These are phyloP conservation scores for Aeminium ludgeri DNA, from an alignment of 495 filamentous ascomycete species.

Conservation along the genomic window DNA sequence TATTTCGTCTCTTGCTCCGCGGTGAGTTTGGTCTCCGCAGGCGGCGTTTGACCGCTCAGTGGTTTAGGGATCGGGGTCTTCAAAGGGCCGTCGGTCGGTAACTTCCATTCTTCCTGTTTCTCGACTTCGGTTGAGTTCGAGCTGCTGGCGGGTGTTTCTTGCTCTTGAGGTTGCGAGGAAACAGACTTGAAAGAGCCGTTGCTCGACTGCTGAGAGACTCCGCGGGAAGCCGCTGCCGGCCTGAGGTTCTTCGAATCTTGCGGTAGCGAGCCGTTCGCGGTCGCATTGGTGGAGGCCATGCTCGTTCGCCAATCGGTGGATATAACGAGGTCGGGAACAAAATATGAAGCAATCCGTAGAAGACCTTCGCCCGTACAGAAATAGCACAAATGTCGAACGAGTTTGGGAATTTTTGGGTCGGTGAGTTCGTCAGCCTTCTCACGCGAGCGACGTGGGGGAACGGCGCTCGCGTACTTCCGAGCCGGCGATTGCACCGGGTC, in stretches of 20 bases:
- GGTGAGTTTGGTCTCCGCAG: conserved; percentile 34
- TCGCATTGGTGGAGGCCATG: too few species aligned
- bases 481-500: too few species aligned
- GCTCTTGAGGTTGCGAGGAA: neutral
- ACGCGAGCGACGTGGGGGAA: too few species aligned
- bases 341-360: too few species aligned
- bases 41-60: conserved; percentile 36
- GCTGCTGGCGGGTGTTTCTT: conserved; percentile 11
- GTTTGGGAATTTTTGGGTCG: too few species aligned
- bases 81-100: conserved; percentile 30
- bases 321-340: too few species aligned
- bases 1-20: conserved; percentile 75
- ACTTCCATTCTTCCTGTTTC: conserved; percentile 4
- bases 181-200: conserved; percentile 9
- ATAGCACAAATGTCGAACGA: too few species aligned
- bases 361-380: too few species aligned
- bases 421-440: too few species aligned
- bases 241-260: neutral
- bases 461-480: too few species aligned
- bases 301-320: too few species aligned
- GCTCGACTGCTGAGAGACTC: neutral
- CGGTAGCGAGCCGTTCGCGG: neutral
- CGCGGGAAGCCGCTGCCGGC: neutral
- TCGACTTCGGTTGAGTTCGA: neutral
- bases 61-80: conserved; percentile 57